phyloP scores from a whole-genome alignment of 1,284 basidiomycete species.

The Ceratobasidium sp. region DNA sequence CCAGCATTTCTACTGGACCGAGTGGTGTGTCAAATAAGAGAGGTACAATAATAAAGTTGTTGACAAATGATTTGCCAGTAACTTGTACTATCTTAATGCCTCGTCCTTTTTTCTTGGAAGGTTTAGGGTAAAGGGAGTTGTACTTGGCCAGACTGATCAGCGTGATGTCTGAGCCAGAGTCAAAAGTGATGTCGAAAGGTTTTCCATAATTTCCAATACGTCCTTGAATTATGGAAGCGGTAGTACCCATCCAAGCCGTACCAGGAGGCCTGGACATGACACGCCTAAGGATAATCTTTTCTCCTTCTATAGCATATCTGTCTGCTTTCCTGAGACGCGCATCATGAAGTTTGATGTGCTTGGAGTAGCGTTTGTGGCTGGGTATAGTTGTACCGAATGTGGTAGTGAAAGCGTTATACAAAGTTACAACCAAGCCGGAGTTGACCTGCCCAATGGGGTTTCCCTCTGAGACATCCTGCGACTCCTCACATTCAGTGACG shows the following conservation, averaged over 20 bases:
- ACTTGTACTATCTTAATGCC: constrained; percentile 49
- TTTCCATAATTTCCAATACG: constrained; percentile 1
- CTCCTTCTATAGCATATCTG: not conserved
- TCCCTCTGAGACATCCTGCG: constrained; percentile 12
- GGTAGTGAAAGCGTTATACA: not conserved
- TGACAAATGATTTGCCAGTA: constrained; percentile 53
- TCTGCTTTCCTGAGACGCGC: too few relatives aligned
- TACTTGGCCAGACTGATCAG: constrained; percentile 48
- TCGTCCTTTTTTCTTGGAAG: constrained; percentile 45
- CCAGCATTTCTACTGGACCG: constrained; percentile 52
- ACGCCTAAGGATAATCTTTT: constrained; percentile 35
- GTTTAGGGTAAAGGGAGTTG: not conserved
- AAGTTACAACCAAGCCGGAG: not conserved
- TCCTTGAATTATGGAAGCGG: constrained; percentile 33
- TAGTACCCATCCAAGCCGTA: constrained; percentile 49
- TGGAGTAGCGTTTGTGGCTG: not conserved
- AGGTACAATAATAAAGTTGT: constrained; percentile 53
- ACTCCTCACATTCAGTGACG: not conserved
- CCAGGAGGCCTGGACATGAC: constrained; percentile 55
- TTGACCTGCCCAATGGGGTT: not conserved
- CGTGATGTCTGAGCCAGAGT: constrained; percentile 48
- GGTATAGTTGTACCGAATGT: not conserved
- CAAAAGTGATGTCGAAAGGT: constrained; percentile 6
- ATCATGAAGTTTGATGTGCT: constrained; percentile 37
- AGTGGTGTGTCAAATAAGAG: constrained; percentile 53